Evolutionary conservation across 176 grass and related monocot species (phyloP), one percentile per base, ranked within the genome.

Genomic region (Phragmites australis): DNA sequence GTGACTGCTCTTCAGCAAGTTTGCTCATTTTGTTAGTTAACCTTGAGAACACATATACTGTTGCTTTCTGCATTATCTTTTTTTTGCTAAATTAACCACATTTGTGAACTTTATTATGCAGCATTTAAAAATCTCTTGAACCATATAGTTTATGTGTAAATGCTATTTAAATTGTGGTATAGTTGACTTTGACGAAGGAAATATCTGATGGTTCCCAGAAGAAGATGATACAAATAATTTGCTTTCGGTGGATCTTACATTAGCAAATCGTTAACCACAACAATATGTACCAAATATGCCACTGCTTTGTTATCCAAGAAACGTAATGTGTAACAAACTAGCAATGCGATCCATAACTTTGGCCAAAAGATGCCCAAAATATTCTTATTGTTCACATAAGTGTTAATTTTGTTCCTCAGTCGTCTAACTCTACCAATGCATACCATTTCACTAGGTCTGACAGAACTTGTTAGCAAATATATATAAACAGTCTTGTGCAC

Each of bases 1-100:
- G 95, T 98, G 77, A 93, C 92, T 87, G 88, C 95, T 68, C 86
- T 98, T 87, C 92, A 98, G 83, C 95, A 98, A 93, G 95, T 98
- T 94, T 98, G 95, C 89, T 93, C 95, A 94, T 94, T 98, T 98
- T 98, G 95, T 94, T 76, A 91, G 92, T 98, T 90, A 70, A 79
- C 79, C 74, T 67, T 79, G 44, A 83, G 55, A 83, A 79, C 68
- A 74, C 39, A 72, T 1, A 59, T 56, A 81, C 5, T 79, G n/a
- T 29, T 39, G 40, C 18, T 76, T 45, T 37, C 60, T 37, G 34
- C 34, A n/a, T 29, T 13, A 34, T 5, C 34, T 37, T 19, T 25
- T 17, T 73, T 66, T 58, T 4, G 22, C 39, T 26, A 77, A 42
- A 62, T 51, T 26, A 34, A 19, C 59, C 26, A 48, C 42, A 41